phyloP scores from a whole-genome alignment of 495 filamentous ascomycete species.

The Bacidia rubella region DNA sequence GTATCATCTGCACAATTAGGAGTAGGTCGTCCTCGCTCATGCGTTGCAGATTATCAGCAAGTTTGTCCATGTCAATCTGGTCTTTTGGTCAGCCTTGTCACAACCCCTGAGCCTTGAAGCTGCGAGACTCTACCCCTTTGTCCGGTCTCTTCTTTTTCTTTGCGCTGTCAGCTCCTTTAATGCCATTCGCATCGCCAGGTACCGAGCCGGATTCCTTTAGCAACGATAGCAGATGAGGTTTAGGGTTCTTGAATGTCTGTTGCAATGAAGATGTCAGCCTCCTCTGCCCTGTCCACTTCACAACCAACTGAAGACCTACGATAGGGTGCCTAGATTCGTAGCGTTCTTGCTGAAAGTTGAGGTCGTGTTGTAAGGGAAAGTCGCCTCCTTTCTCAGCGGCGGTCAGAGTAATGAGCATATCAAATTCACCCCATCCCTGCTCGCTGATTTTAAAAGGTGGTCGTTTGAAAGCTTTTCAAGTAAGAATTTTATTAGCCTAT shows the following conservation, averaged over 20 bases:
- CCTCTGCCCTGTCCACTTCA: background rate
- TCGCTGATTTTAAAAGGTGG: constrained; percentile 83
- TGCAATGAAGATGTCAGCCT: background rate
- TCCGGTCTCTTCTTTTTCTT: constrained; percentile 65
- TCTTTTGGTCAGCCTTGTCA: constrained; percentile 16
- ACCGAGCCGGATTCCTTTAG: constrained; percentile 74
- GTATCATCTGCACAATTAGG: constrained; percentile 92
- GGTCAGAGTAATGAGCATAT: constrained; percentile 73
- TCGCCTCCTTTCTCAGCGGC: constrained; percentile 79
- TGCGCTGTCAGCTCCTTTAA: constrained; percentile 43
- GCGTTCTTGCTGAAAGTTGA: constrained; percentile 70
- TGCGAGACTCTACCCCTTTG: constrained; percentile 40
- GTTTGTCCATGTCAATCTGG: constrained; percentile 84
- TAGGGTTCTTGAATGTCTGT: constrained; percentile 82
- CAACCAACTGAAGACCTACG: constrained; percentile 31
- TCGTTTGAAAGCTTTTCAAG: constrained; percentile 54
- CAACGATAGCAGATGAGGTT: constrained; percentile 56
- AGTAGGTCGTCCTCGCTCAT: constrained; percentile 80
- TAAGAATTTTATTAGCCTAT: background rate
- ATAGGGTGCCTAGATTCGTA: constrained; percentile 79
- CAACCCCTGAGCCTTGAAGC: background rate
- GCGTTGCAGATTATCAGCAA: constrained; percentile 83
- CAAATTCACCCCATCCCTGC: constrained; percentile 98
- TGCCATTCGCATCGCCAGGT: constrained; percentile 57
- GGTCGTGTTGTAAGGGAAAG: constrained; percentile 65